Base-by-base conservation (phyloP, 495 filamentous ascomycete genomes). In the Tuber borchii region DNA sequence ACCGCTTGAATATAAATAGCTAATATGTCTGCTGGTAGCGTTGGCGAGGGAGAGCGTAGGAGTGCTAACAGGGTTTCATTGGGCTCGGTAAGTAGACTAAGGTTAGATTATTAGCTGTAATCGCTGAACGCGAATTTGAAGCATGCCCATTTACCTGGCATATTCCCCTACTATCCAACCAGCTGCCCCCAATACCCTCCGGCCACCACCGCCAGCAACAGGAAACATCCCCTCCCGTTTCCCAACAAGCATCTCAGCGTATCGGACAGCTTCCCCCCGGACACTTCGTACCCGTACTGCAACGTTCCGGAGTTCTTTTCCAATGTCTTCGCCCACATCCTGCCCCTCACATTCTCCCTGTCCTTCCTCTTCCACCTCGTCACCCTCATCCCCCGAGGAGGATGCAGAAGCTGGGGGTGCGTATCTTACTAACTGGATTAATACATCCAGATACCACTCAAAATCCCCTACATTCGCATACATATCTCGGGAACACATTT, bases 141-240 rank as follows among this genome's bases (percentile, higher is more conserved):
- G 26, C 20, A 45, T 31, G 48, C 31, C 8, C 43, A 42, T 17
- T 79, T 89, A 86, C 71, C 87, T 85, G 34, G 92, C 89, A 84
- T 91, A 98, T 85, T 99, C 95, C 71, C 95, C 95, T 40, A 90
- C 89, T 16, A 97, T 87, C 93, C 94, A 98, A 39, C 90, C 90
- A 20, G 91, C 86, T 7, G 91, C 89, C 43, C 87, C 89, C 16
- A 99, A 86, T 8, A 92, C 89, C 31, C 90, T 44, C 39, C 74
- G 77, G 34, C 86, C 86, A 44, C 86, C 83, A 71, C 83, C 86
- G 22, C 85, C 86, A 39, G 85, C 82, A 34, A 79, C 68, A 4
- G 87, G 85, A 70, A 88, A 88, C 71, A 88, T 79, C 1, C 84
- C 78, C 20, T 86, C 84, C 71, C 86, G 83, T 70, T 85, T 84